These are phyloP conservation scores for Boletellus deceptivus DNA, from an alignment of 1,284 basidiomycete species.

Conservation along the genomic window DNA sequence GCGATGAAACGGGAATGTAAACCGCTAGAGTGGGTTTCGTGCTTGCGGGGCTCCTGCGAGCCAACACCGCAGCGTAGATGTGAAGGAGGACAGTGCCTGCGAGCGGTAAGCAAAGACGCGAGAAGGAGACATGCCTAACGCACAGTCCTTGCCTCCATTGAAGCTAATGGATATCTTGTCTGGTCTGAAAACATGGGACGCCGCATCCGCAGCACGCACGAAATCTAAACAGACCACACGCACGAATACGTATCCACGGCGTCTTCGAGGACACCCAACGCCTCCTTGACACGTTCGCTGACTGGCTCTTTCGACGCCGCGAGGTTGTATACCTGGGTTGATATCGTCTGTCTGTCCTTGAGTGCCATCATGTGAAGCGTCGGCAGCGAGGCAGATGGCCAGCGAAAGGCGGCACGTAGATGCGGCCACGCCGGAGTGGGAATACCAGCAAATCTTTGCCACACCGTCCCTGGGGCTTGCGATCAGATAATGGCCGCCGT, in stretches of 20 bases:
- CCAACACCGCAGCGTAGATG: constrained; percentile 76
- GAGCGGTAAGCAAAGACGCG: constrained; percentile 4
- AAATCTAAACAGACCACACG: constrained; percentile 33
- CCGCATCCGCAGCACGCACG: constrained; percentile 4
- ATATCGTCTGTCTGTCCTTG: constrained; percentile 48
- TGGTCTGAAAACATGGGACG: constrained; percentile 42
- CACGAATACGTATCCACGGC: constrained; percentile 78
- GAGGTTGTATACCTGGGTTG: constrained; percentile 57
- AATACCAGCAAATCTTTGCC: no score
- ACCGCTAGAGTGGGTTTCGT: constrained; percentile 68
- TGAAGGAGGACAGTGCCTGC: constrained; percentile 93
- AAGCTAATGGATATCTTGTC: constrained; percentile 84
- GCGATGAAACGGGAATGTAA: constrained; percentile 89
- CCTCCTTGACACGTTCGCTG: constrained; percentile 66
- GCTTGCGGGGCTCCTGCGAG: constrained; percentile 37
- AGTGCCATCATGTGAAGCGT: neutral
- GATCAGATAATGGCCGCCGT: constrained; percentile 42
- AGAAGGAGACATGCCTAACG: constrained; percentile 32
- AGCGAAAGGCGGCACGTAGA: no score
- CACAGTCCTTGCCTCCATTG: constrained; percentile 98
- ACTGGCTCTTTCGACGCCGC: constrained; percentile 54
- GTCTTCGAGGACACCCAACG: constrained; percentile 74
- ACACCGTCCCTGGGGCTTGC: neutral
- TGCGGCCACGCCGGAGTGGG: neutral
- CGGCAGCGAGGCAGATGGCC: neutral